These are phyloP conservation scores for Ramalina intermedia DNA, from an alignment of 495 filamentous ascomycete genomes.

Conservation along the genomic window DNA sequence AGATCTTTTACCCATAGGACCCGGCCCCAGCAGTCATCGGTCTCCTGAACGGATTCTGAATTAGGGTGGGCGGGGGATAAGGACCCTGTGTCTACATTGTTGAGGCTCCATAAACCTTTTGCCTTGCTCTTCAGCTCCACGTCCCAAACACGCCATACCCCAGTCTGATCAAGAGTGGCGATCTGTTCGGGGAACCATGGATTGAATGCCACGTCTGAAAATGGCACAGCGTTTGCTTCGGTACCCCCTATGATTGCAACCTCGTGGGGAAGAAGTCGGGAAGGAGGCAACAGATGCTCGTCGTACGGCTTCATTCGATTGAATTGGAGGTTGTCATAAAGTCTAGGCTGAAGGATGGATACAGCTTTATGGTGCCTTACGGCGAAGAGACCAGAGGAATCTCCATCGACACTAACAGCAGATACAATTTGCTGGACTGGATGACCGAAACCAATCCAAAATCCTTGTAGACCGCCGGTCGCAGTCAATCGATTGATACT, in stretches of 20 bases:
- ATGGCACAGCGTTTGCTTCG: slow-evolving; percentile 40
- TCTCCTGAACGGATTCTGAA: background rate
- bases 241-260: slow-evolving; percentile 38
- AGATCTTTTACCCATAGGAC: slow-evolving; percentile 35
- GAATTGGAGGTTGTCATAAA: slow-evolving; percentile 3
- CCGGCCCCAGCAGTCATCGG: slow-evolving; percentile 36
- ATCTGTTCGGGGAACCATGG: slow-evolving; percentile 57
- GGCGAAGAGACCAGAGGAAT: slow-evolving; percentile 43
- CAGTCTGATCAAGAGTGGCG: slow-evolving; percentile 55
- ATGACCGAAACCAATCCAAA: slow-evolving; percentile 40
- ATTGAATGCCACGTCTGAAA: slow-evolving; percentile 67
- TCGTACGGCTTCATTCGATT: background rate
- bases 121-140: slow-evolving; percentile 31
- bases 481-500: slow-evolving; percentile 22
- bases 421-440: slow-evolving; percentile 47
- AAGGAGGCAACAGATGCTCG: slow-evolving; percentile 18
- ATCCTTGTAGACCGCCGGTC: slow-evolving; percentile 27
- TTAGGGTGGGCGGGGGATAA: no score
- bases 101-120: slow-evolving; percentile 19
- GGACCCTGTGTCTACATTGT: background rate
- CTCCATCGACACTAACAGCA: slow-evolving; percentile 34
- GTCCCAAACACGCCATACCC: slow-evolving; percentile 67
- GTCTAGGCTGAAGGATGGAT: slow-evolving; percentile 42
- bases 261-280: slow-evolving; percentile 47
- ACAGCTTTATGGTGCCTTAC: slow-evolving; percentile 43